phyloP scores from a whole-genome alignment of 1,284 basidiomycete species.

The Farysia itapuensis region DNA sequence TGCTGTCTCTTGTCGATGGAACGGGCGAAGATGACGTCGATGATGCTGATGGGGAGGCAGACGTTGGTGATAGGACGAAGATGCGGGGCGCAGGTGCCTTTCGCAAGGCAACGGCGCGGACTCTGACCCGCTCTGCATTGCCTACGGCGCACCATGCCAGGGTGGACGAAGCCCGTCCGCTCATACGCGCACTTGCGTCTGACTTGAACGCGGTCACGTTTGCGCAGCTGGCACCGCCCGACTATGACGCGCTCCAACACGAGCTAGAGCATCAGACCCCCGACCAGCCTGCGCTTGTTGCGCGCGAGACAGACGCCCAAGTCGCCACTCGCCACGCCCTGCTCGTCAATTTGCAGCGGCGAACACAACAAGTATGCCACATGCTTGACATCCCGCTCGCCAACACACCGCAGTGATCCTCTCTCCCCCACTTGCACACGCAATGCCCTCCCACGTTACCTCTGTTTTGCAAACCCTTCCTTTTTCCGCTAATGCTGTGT shows the following conservation, averaged over 20 bases:
- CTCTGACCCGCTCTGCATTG: background rate
- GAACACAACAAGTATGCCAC: constrained; percentile 4
- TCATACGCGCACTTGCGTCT: constrained; percentile 4
- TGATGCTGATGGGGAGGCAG: background rate
- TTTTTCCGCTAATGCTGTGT: no score
- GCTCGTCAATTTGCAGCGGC: constrained; percentile 1
- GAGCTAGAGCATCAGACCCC: constrained; percentile 33
- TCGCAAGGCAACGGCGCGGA: background rate
- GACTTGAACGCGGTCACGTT: constrained; percentile 14
- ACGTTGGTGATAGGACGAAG: background rate
- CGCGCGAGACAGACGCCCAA: constrained; percentile 10
- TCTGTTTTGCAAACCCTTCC: no score
- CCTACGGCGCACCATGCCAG: constrained; percentile 4
- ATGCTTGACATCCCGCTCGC: constrained; percentile 5
- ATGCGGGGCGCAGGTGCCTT: background rate
- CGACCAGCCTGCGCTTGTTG: no score
- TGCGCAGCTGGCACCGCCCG: constrained; percentile 17
- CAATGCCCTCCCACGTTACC: no score
- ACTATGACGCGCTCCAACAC: constrained; percentile 42
- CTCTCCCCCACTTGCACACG: no score
- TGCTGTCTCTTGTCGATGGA: constrained; percentile 61
- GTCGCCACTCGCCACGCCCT: constrained; percentile 2
- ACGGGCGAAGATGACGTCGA: background rate
- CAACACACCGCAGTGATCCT: no score
- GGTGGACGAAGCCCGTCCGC: constrained; percentile 3